These are phyloP conservation scores for Knoxdaviesia capensis DNA, from an alignment of 2,329 filamentous ascomycete genomes.

Conservation along the genomic window DNA sequence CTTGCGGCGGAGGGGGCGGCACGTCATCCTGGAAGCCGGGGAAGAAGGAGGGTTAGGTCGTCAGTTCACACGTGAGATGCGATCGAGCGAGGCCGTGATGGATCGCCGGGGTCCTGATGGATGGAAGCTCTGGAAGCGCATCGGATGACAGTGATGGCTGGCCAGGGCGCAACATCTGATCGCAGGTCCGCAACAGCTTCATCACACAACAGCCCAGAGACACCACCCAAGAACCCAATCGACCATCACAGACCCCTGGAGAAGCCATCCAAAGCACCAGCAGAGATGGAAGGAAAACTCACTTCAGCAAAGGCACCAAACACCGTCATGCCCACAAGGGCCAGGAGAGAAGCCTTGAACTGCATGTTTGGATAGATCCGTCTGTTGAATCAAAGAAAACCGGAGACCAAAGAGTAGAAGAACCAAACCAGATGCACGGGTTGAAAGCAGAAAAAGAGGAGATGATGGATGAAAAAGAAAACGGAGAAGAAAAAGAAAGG, in stretches of 20 bases:
- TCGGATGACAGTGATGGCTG: neutral
- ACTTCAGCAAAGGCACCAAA: slow-evolving; percentile 35
- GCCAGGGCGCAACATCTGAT: too few relatives aligned
- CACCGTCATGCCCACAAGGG: slow-evolving; percentile 49
- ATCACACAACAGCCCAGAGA: too few relatives aligned
- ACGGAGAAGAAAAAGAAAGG: slow-evolving; percentile 3
- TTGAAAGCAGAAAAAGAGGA: slow-evolving; percentile 4
- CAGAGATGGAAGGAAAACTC: too few relatives aligned
- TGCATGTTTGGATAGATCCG: slow-evolving; percentile 31
- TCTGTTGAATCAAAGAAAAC: too few relatives aligned
- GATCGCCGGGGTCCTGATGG: too few relatives aligned
- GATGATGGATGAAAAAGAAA: slow-evolving; percentile 2
- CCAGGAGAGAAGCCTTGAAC: slow-evolving; percentile 52
- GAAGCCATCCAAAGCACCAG: slow-evolving; percentile 25
- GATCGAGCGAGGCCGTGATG: too few relatives aligned
- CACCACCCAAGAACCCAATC: too few relatives aligned
- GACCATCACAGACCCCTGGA: neutral
- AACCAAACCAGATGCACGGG: too few relatives aligned
- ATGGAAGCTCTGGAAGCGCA: neutral
- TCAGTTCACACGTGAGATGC: neutral
- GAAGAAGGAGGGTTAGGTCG: neutral
- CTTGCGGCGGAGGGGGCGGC: slow-evolving; percentile 8
- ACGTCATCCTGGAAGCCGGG: neutral
- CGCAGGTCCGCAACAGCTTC: too few relatives aligned
- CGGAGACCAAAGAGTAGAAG: too few relatives aligned